Conservation (phyloP, 176 grass and related monocot genomes). For the Typha latifolia region DNA sequence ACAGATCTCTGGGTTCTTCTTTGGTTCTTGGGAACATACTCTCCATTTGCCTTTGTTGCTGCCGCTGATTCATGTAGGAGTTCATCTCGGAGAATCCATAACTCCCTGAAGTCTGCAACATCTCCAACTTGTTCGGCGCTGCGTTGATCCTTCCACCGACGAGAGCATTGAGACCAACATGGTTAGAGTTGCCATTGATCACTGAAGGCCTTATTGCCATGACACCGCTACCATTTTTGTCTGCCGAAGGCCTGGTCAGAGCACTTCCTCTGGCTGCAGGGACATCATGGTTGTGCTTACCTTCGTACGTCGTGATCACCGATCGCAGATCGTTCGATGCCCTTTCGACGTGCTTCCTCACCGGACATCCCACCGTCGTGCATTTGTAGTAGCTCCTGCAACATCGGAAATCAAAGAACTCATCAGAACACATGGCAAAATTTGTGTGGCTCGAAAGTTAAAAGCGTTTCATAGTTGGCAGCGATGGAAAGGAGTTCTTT, state of each 20-base stretch:
- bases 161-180: neutral
- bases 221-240: conserved; percentile 6
- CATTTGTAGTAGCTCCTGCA: conserved; percentile 49
- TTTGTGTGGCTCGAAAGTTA: too few species aligned
- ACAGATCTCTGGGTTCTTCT: conserved; percentile 55
- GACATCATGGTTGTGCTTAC: conserved; percentile 43
- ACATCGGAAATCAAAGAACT: neutral
- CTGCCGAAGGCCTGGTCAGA: neutral
- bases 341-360: conserved; percentile 45
- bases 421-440: too few species aligned
- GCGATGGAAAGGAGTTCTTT: neutral
- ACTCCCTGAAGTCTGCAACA: conserved; percentile 13
- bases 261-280: conserved; percentile 28
- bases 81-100: conserved; percentile 8
- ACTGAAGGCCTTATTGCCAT: conserved; percentile 24
- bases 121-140: conserved; percentile 19
- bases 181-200: neutral
- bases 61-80: conserved; percentile 1
- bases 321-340: conserved; percentile 26
- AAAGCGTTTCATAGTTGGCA: neutral
- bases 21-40: conserved; percentile 35
- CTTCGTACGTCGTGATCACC: conserved; percentile 47
- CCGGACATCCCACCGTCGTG: conserved; percentile 23
- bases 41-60: neutral
- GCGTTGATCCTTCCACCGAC: neutral